Conservation (phyloP, 2,329 filamentous ascomycete species). For the Tolypocladium album region DNA sequence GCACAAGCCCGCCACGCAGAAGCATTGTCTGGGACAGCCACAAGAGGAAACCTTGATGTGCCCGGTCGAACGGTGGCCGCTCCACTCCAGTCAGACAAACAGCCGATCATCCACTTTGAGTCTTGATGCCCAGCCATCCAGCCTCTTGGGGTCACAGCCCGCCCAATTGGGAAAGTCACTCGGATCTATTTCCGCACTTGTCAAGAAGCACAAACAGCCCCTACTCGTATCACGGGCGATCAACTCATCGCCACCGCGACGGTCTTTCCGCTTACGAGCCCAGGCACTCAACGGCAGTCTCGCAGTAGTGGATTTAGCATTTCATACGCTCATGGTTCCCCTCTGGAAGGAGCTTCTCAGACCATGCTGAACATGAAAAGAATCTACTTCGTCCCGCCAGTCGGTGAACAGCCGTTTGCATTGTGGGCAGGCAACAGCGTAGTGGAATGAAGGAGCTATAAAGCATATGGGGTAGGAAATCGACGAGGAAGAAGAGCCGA, state of each 20-base stretch:
- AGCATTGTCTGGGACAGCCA: neutral
- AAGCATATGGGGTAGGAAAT: neutral
- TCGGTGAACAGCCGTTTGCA: neutral
- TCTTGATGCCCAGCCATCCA: neutral
- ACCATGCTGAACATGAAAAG: neutral
- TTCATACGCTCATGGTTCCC: neutral
- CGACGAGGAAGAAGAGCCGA: neutral
- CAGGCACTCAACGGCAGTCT: neutral
- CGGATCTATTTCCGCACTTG: neutral
- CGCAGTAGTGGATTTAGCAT: neutral
- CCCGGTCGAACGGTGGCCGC: neutral
- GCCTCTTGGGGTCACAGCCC: neutral
- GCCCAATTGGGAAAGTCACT: neutral
- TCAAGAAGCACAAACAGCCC: neutral
- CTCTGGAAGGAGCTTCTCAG: neutral
- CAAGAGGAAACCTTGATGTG: neutral
- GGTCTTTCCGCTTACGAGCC: neutral
- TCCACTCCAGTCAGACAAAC: neutral
- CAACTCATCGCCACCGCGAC: neutral
- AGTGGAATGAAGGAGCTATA: neutral
- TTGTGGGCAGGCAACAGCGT: neutral
- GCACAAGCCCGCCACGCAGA: neutral
- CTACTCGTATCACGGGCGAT: neutral
- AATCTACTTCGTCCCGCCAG: neutral
- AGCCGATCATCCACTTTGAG: neutral